Conservation (phyloP, 441 rosid genomes). For the Viola pubescens region DNA sequence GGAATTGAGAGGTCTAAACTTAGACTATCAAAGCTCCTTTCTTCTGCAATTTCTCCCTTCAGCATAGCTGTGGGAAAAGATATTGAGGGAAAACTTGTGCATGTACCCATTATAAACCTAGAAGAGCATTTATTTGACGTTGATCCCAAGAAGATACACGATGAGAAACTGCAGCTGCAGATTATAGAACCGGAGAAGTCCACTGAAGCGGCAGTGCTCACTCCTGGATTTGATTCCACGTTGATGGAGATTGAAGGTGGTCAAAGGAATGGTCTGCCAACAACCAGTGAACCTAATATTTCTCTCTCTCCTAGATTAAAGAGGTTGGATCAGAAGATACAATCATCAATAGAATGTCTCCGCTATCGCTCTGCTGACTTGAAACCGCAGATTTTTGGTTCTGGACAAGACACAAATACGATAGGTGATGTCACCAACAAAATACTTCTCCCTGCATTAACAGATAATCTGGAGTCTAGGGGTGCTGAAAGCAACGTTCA, state of each 20-base stretch:
- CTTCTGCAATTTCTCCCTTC: slow-evolving; percentile 25
- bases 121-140: slow-evolving; percentile 31
- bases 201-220: slow-evolving; percentile 6
- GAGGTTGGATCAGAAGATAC: slow-evolving; percentile 26
- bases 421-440: slow-evolving; percentile 16
- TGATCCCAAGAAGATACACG: slow-evolving; percentile 23
- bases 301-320: slow-evolving; percentile 30
- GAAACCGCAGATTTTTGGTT: slow-evolving; percentile 29
- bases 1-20: slow-evolving; percentile 46
- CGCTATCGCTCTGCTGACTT: slow-evolving; percentile 21
- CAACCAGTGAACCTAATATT: slow-evolving; percentile 21
- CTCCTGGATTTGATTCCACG: slow-evolving; percentile 22
- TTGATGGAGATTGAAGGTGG: slow-evolving; percentile 16
- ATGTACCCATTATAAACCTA: slow-evolving; percentile 33
- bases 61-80: slow-evolving; percentile 22
- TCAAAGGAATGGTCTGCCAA: slow-evolving; percentile 19
- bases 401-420: slow-evolving; percentile 23
- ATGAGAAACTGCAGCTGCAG: slow-evolving; percentile 24
- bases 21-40: slow-evolving; percentile 31
- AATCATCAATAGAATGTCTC: slow-evolving; percentile 22
- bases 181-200: slow-evolving; percentile 19
- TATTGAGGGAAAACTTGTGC: slow-evolving; percentile 13
- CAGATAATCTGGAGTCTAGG: slow-evolving; percentile 14
- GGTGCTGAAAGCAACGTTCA: slow-evolving; percentile 15
- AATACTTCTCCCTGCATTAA: slow-evolving; percentile 18